These are phyloP conservation scores for Lactarius sp. DNA, from an alignment of 768 basidiomycete species.

Conservation along the genomic window DNA sequence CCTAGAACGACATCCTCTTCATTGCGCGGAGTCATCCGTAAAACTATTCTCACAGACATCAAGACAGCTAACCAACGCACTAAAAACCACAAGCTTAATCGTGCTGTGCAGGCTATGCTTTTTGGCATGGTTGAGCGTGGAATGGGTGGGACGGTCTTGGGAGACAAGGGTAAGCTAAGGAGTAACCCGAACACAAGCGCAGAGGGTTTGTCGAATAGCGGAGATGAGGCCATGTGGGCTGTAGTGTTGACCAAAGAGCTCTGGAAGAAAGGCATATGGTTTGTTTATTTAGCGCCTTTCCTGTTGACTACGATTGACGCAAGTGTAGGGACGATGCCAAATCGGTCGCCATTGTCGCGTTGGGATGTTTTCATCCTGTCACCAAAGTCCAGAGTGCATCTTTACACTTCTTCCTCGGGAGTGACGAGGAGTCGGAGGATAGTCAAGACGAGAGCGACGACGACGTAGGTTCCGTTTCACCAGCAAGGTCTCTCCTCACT, in stretches of 20 bases:
- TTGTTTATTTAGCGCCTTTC: slow-evolving; percentile 22
- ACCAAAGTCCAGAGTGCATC: slow-evolving; percentile 93
- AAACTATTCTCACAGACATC: slow-evolving; percentile 91
- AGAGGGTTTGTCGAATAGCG: slow-evolving; percentile 41
- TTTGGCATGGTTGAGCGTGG: slow-evolving; percentile 95
- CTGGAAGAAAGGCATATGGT: slow-evolving; percentile 93
- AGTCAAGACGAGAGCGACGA: slow-evolving; percentile 63
- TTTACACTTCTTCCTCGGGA: slow-evolving; percentile 94
- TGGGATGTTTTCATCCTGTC: slow-evolving; percentile 91
- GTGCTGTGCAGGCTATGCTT: slow-evolving; percentile 91
- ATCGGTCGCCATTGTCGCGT: slow-evolving; percentile 84
- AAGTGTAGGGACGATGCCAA: slow-evolving; percentile 76
- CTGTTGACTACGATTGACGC: not conserved
- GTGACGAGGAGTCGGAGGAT: slow-evolving; percentile 69
- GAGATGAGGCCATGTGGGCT: slow-evolving; percentile 97
- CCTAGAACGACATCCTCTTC: slow-evolving; percentile 87
- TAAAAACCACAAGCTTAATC: slow-evolving; percentile 94
- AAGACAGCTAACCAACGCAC: slow-evolving; percentile 81
- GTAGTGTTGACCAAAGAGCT: slow-evolving; percentile 89
- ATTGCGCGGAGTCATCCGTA: slow-evolving; percentile 81
- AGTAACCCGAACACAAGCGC: slow-evolving; percentile 36
- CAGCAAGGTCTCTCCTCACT: slow-evolving; percentile 17
- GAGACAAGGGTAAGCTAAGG: slow-evolving; percentile 77
- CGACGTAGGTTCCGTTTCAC: slow-evolving; percentile 35
- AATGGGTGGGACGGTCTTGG: slow-evolving; percentile 73